Conservation (phyloP, 371 early-diverging fungal species). For the Mortierella sp. region DNA sequence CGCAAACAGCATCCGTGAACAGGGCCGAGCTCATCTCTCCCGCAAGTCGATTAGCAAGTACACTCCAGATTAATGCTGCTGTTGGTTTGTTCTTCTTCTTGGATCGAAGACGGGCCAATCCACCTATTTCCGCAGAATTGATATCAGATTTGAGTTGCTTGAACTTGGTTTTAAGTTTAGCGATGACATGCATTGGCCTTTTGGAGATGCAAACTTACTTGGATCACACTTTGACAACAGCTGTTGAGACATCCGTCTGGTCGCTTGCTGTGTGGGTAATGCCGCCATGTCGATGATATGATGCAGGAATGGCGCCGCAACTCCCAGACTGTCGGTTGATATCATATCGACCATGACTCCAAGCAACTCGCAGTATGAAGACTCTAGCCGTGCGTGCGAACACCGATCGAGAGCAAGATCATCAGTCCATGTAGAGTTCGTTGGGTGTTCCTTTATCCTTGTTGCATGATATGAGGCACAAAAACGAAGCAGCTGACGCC, state of each 20-base stretch:
- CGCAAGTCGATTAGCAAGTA: slow-evolving; percentile 46
- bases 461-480: no score
- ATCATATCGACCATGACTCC: slow-evolving; percentile 53
- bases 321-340: slow-evolving; percentile 57
- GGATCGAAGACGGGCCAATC: slow-evolving; percentile 34
- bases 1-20: slow-evolving; percentile 49
- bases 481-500: slow-evolving; percentile 6
- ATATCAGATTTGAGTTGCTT: no score
- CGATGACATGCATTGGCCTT: no score
- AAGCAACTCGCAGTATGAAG: slow-evolving; percentile 48
- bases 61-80: slow-evolving; percentile 50
- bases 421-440: no score
- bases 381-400: slow-evolving; percentile 15
- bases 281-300: slow-evolving; percentile 68
- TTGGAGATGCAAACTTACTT: slow-evolving; percentile 13
- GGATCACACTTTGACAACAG: slow-evolving; percentile 46
- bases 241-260: slow-evolving; percentile 42
- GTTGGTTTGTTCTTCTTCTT: slow-evolving; percentile 43
- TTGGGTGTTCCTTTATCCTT: no score
- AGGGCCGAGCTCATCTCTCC: slow-evolving; percentile 45
- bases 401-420: no score
- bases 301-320: slow-evolving; percentile 65
- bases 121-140: slow-evolving; percentile 14
- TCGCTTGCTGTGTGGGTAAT: slow-evolving; percentile 60
- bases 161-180: no score